Base-by-base conservation (phyloP, 1,284 basidiomycete species). In the Apiotrichum sp. region DNA sequence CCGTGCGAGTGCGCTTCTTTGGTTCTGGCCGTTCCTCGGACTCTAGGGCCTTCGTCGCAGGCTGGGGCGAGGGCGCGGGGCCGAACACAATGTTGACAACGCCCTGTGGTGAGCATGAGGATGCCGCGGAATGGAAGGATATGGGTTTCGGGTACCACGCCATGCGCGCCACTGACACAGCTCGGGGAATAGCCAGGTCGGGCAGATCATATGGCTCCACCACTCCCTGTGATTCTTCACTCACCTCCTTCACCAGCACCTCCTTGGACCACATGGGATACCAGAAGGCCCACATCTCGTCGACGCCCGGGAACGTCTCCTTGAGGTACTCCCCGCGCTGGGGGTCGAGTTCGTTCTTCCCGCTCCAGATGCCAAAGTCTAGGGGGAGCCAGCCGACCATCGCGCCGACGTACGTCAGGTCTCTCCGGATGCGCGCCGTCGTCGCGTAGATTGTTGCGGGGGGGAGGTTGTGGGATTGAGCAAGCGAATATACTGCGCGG, bases 321-420 rank as follows among this genome's bases (percentile, higher is more conserved):
- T 7, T 7, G 14, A 47, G 14, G 35, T 38, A 47, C 46, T 47
- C 13, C 9, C 11, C 35, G 46, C 46, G 46, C 35, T 36, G 7
- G 3, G 46, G 46, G n/a, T 47, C 46, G 46, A 47, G 46, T n/a
- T 47, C 46, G 34, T 47, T 36, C 46, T 47, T 47, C 16, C 46
- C 46, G n/a, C 46, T 34, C 46, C 46, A 47, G 10, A 47, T 32
- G 35, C 46, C 46, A 47, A 47, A 42, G 49, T 47, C 44, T 29
- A 56, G 45, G 6, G 55, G 49, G 22, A 56, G 49, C 55, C 55
- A 56, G 13, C 55, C 55, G 33, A 56, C 55, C 32, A 56, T 51
- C 7, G 55, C 55, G 22, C 55, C 55, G 6, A 41, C 2, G 9
- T 38, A 33, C 6, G n/a, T 40, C 29, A 56, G 6, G 33, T 35